Conservation (phyloP, 345 rosid genomes). For the Syzygium grande region DNA sequence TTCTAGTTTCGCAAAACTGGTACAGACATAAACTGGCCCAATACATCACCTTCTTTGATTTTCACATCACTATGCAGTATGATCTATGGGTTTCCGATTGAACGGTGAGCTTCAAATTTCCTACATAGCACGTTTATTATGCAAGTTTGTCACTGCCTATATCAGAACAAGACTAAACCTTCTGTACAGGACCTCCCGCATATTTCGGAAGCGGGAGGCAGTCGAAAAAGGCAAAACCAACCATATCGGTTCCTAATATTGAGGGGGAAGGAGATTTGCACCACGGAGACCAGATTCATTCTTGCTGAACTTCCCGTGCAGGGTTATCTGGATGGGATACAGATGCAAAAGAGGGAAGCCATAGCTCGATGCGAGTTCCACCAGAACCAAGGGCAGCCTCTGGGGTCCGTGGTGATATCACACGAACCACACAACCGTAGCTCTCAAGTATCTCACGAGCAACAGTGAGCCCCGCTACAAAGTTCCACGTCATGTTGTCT, state of each 20-base stretch:
- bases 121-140: not conserved
- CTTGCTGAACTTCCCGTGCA: not conserved
- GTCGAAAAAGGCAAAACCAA: not conserved
- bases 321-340: not conserved
- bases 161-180: not conserved
- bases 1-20: not conserved
- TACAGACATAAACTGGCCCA: not conserved
- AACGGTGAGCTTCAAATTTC: not conserved
- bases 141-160: not conserved
- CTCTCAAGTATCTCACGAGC: slow-evolving; percentile 91
- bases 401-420: slow-evolving; percentile 59
- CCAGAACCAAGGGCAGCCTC: slow-evolving; percentile 75
- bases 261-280: not conserved
- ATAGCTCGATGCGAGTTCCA: slow-evolving; percentile 78
- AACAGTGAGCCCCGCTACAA: slow-evolving; percentile 80
- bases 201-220: not conserved
- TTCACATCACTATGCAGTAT: not conserved
- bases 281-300: not conserved
- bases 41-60: not conserved
- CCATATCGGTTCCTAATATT: not conserved
- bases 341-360: slow-evolving; percentile 59
- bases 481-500: slow-evolving; percentile 99
- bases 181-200: not conserved
- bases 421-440: slow-evolving; percentile 78
- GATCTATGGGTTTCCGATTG: not conserved